Conservation (phyloP, 495 filamentous ascomycete genomes). For the Parathielavia appendiculata region DNA sequence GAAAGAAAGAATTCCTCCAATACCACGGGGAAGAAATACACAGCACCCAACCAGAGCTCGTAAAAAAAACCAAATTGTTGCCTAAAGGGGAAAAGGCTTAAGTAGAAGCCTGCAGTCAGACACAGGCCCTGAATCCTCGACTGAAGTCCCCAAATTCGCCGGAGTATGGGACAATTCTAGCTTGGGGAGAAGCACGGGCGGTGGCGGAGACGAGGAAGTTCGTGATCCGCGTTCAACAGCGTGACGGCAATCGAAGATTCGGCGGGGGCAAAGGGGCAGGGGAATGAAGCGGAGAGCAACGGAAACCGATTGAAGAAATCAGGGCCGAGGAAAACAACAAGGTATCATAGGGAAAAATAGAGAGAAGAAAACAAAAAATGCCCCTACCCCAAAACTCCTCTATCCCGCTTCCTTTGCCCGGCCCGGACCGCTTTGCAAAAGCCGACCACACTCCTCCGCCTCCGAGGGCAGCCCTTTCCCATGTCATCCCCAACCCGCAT, state of each 20-base stretch:
- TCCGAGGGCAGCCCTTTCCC: background rate
- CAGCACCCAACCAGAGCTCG: background rate
- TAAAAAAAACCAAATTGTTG: background rate
- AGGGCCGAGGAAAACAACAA: constrained; percentile 12
- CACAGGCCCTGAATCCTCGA: no score
- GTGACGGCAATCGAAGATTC: no score
- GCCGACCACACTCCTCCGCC: background rate
- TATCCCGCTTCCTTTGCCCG: constrained; percentile 19
- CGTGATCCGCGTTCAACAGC: no score
- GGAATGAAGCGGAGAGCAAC: background rate
- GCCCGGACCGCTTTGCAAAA: constrained; percentile 3
- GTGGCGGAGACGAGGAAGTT: no score
- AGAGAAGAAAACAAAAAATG: constrained; percentile 8
- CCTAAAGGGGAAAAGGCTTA: no score
- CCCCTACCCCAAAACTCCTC: constrained; percentile 29
- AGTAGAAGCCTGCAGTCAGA: no score
- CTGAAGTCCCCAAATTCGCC: no score
- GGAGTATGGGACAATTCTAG: no score
- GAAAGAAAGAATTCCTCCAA: background rate
- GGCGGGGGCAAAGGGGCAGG: background rate
- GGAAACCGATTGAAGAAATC: constrained; percentile 18
- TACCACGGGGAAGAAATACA: background rate
- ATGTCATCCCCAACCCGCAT: background rate
- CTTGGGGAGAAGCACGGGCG: no score
- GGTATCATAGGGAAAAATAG: constrained; percentile 20